Evolutionary conservation across 768 basidiomycete genomes (phyloP).

Genomic region (Gymnopilus junonius): DNA sequence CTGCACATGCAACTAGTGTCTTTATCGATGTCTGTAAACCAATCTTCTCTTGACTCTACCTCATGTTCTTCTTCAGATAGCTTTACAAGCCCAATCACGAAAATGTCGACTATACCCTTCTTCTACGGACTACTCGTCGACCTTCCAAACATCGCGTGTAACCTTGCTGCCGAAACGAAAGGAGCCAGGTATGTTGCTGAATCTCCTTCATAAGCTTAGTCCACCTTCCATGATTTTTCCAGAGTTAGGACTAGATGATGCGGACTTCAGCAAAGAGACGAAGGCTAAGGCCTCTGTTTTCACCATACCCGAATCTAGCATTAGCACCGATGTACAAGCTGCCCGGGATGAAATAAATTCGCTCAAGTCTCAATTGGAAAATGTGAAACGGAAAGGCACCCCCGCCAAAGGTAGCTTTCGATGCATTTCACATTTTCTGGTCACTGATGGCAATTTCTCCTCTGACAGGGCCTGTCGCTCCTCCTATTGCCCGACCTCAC

Average conservation of each 20-base stretch:
- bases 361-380: slow-evolving; percentile 43
- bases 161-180: slow-evolving; percentile 22
- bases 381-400: slow-evolving; percentile 31
- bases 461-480: slow-evolving; percentile 9
- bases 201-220: not conserved
- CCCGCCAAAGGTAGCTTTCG: slow-evolving; percentile 27
- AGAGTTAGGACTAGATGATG: not conserved
- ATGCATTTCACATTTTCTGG: too few relatives aligned
- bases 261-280: not conserved
- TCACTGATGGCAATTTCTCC: not conserved
- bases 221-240: too few relatives aligned
- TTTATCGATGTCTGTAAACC: slow-evolving; percentile 57
- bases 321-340: slow-evolving; percentile 9
- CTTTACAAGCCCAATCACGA: slow-evolving; percentile 69
- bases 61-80: slow-evolving; percentile 51
- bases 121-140: slow-evolving; percentile 22
- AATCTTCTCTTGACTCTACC: not conserved
- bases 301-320: not conserved
- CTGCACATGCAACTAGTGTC: slow-evolving; percentile 59
- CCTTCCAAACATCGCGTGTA: slow-evolving; percentile 1
- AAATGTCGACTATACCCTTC: slow-evolving; percentile 59
- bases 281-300: not conserved
- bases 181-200: slow-evolving; percentile 23
- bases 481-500: slow-evolving; percentile 28
- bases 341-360: slow-evolving; percentile 41